phyloP scores from a whole-genome alignment of 2,329 filamentous ascomycete genomes.

The Sclerotinia subarctica region DNA sequence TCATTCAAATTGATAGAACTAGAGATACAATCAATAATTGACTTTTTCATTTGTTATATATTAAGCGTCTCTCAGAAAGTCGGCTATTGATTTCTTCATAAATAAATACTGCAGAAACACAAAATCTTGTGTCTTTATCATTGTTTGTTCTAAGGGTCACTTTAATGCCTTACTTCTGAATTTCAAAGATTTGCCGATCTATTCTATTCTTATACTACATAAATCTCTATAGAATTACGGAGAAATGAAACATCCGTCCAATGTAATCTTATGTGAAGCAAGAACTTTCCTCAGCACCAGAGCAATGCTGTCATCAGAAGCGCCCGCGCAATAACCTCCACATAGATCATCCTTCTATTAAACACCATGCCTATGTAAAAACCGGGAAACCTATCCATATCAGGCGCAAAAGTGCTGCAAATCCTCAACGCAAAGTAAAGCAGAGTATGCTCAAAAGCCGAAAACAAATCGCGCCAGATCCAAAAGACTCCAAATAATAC shows the following conservation, averaged over 20 bases:
- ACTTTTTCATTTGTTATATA: neutral
- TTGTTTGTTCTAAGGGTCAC: neutral
- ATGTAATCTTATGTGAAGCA: no score
- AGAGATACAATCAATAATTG: neutral
- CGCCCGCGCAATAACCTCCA: neutral
- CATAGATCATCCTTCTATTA: neutral
- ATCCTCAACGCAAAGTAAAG: neutral
- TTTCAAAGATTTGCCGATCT: neutral
- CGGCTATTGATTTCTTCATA: neutral
- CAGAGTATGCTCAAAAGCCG: neutral
- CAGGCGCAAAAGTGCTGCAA: neutral
- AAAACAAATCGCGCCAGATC: neutral
- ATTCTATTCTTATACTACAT: neutral
- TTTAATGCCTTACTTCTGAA: neutral
- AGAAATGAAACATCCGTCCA: neutral
- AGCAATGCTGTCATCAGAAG: neutral
- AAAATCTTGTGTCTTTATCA: neutral
- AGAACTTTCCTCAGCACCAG: neutral
- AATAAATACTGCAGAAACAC: neutral
- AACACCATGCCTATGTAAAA: neutral
- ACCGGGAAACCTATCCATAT: neutral
- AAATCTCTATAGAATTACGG: neutral
- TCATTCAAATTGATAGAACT: neutral
- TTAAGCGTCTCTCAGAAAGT: neutral
- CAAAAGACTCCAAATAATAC: rapidly evolving